Evolutionary conservation across 2,329 filamentous ascomycete genomes (phyloP).

Genomic region (Clathrospora elynae): DNA sequence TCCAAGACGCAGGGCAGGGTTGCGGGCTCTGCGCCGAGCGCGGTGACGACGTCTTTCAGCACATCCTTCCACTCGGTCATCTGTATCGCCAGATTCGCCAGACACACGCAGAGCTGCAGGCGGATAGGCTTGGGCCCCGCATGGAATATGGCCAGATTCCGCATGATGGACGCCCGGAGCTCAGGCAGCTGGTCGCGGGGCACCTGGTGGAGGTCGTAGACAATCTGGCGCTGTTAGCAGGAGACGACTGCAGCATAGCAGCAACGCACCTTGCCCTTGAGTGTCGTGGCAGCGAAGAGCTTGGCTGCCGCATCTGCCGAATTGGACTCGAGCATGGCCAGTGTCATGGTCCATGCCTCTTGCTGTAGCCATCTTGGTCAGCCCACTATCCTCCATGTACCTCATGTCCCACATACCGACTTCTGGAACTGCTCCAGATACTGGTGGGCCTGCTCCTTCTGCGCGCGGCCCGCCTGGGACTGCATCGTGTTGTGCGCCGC

Average conservation of each 20-base stretch:
- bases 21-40: conserved; percentile 75
- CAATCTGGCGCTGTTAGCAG: conserved; percentile 68
- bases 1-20: conserved; percentile 89
- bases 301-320: conserved; percentile 82
- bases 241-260: neutral
- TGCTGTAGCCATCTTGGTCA: conserved; percentile 61
- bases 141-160: conserved; percentile 79
- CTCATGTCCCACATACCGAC: conserved; percentile 68
- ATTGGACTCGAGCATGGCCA: conserved; percentile 79
- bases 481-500: conserved; percentile 90
- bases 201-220: conserved; percentile 92
- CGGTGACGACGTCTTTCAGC: conserved; percentile 76
- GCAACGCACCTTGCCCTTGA: conserved; percentile 88
- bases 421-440: conserved; percentile 97
- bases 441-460: conserved; percentile 88
- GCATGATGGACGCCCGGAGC: conserved; percentile 82
- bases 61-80: conserved; percentile 97
- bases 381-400: conserved; percentile 23
- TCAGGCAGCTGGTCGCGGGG: conserved; percentile 73
- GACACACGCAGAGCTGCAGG: conserved; percentile 90
- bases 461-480: conserved; percentile 75
- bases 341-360: conserved; percentile 87
- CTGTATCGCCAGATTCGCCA: conserved; percentile 93
- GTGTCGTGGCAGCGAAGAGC: conserved; percentile 92
- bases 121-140: conserved; percentile 76